Conservation (phyloP, 192 early-diverging fungal genomes). For the Coemansia sp. region DNA sequence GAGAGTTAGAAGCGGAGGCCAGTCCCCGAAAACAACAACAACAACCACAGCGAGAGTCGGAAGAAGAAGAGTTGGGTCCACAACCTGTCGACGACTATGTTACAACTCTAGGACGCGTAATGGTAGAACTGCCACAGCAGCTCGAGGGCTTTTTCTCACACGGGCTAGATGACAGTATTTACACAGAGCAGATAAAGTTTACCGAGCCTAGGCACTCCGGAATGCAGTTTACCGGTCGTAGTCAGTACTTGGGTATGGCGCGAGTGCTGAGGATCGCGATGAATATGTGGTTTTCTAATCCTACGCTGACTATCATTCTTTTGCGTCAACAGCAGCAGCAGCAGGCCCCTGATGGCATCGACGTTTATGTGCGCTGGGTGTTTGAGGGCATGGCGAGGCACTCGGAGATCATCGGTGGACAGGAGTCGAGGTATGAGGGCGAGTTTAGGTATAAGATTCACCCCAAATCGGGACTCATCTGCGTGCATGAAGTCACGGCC, state of each 20-base stretch:
- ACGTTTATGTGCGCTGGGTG: conserved; percentile 49
- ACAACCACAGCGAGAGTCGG: background rate
- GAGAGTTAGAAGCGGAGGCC: conserved; percentile 15
- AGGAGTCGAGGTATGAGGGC: conserved; percentile 47
- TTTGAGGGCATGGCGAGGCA: conserved; percentile 52
- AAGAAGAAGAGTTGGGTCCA: background rate
- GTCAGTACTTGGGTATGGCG: conserved; percentile 37
- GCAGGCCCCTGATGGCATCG: background rate
- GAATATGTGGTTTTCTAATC: conserved; percentile 32
- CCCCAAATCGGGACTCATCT: conserved; percentile 24
- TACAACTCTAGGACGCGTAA: conserved; percentile 39
- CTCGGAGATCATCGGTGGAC: conserved; percentile 27
- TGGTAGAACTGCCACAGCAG: conserved; percentile 45
- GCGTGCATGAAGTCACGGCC: conserved; percentile 47
- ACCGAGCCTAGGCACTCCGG: conserved; percentile 43
- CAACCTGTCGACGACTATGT: conserved; percentile 20
- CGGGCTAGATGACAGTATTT: conserved; percentile 26
- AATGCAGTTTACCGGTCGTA: conserved; percentile 21
- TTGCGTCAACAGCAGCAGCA: conserved; percentile 36
- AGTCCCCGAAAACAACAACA: background rate
- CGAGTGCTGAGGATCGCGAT: conserved; percentile 40
- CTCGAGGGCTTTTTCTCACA: conserved; percentile 41
- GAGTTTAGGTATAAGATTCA: conserved; percentile 50
- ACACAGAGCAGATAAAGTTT: conserved; percentile 27
- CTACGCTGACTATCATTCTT: conserved; percentile 19